Evolutionary conservation across 2,329 filamentous ascomycete species (phyloP).

Genomic region (Truncatella angustata): DNA sequence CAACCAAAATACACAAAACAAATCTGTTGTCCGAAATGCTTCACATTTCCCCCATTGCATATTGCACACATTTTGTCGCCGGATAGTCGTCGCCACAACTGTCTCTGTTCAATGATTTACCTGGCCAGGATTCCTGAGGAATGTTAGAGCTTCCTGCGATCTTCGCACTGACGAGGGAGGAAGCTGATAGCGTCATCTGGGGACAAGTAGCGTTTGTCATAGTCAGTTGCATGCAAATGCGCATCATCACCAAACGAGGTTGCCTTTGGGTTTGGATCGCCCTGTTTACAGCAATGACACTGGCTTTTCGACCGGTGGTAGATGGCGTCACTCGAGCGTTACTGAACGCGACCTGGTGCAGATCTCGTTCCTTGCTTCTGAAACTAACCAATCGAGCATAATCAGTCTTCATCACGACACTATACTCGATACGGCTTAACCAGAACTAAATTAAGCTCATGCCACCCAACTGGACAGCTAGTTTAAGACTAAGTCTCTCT

Average conservation of each 20-base stretch:
- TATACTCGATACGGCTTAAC: not conserved
- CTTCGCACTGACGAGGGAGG: not conserved
- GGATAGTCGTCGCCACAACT: not conserved
- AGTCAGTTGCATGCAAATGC: not conserved
- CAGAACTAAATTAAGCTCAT: not conserved
- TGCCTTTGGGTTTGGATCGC: not conserved
- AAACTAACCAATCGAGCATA: not conserved
- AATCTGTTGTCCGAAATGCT: constrained; percentile 6
- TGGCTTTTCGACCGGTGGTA: not conserved
- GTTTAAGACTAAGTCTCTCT: not conserved
- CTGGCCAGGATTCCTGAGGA: not conserved
- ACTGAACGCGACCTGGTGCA: not conserved
- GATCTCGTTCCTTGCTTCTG: not conserved
- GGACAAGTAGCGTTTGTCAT: not conserved
- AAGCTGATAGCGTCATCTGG: not conserved
- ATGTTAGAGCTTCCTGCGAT: not conserved
- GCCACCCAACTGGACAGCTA: not conserved
- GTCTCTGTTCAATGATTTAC: not conserved
- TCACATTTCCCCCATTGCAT: not conserved
- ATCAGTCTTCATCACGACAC: not conserved
- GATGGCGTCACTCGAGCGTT: not conserved
- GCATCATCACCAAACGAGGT: not conserved
- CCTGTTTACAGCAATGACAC: not conserved
- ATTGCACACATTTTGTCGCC: not conserved
- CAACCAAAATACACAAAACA: constrained; percentile 4